phyloP scores from a whole-genome alignment of 768 basidiomycete genomes.

The Psilocybe sp. region DNA sequence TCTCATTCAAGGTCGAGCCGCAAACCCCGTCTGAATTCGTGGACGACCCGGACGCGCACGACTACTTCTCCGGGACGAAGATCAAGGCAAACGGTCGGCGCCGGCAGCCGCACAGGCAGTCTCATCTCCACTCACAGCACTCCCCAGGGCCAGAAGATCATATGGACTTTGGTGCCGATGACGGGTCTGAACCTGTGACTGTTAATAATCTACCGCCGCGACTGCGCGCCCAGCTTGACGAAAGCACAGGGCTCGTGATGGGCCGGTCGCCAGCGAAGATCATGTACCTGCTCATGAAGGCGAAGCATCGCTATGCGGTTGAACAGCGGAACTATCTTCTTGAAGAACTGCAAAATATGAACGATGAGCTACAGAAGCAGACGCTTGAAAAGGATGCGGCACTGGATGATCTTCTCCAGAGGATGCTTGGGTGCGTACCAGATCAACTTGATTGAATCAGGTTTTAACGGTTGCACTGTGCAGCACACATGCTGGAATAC shows the following conservation, averaged over 20 bases:
- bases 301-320: conserved; percentile 68
- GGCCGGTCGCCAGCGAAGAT: conserved; percentile 70
- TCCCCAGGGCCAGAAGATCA: conserved; percentile 16
- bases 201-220: conserved; percentile 53
- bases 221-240: conserved; percentile 48
- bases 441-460: background rate
- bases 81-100: conserved; percentile 16
- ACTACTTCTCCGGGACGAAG: conserved; percentile 13
- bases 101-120: conserved; percentile 10
- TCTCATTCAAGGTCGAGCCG: conserved; percentile 65
- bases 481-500: too few species aligned
- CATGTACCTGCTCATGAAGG: conserved; percentile 73
- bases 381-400: conserved; percentile 59
- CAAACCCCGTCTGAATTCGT: conserved; percentile 37
- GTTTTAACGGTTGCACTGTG: background rate
- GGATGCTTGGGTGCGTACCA: conserved; percentile 25
- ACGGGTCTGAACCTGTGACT: conserved; percentile 32
- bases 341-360: conserved; percentile 59
- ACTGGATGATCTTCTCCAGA: conserved; percentile 42
- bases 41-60: conserved; percentile 25
- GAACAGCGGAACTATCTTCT: conserved; percentile 65
- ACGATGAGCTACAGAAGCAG: conserved; percentile 50
- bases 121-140: conserved; percentile 15
- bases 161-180: conserved; percentile 31
- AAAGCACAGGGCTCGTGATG: conserved; percentile 58